A percentile compares a stretch with the other conserved stretches of the same genome.
Evolutionary conservation across 106 monocot species (phyloP).

Genomic region (Triglochin maritima): DNA sequence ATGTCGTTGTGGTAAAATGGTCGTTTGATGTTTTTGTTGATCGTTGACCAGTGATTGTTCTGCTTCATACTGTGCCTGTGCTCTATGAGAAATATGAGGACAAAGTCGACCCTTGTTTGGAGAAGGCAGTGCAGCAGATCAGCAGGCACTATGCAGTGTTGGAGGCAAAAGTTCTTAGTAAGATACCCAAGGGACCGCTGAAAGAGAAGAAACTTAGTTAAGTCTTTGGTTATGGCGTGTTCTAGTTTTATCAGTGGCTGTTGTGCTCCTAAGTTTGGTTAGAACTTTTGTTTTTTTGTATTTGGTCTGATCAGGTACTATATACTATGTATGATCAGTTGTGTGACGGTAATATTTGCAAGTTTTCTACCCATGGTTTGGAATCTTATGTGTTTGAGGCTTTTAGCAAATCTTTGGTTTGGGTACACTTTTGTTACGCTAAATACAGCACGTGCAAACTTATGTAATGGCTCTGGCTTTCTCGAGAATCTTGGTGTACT

Average conservation of each 20-base stretch:
- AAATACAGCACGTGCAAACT: background rate
- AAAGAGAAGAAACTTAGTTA: constrained; percentile 36
- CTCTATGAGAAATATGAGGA: constrained; percentile 59
- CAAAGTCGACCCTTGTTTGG: constrained; percentile 31
- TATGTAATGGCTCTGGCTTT: background rate
- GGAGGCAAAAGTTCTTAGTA: constrained; percentile 28
- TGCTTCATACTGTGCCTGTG: constrained; percentile 38
- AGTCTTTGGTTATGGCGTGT: background rate
- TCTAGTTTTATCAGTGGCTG: background rate
- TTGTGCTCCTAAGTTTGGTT: background rate
- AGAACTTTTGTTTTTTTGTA: background rate
- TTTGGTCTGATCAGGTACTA: no score
- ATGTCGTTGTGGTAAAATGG: background rate
- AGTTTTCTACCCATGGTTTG: no score
- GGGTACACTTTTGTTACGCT: no score
- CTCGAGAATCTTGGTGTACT: background rate
- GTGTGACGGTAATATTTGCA: no score
- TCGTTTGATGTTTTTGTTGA: background rate
- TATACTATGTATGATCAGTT: no score
- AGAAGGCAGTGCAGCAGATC: constrained; percentile 32
- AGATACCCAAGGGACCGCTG: constrained; percentile 33
- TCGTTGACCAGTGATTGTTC: constrained; percentile 22
- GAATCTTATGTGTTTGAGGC: no score
- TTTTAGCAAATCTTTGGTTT: no score
- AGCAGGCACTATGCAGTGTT: constrained; percentile 47